Evolutionary conservation across 2,329 filamentous ascomycete species (phyloP).

Genomic region (Penicillium polonicum): DNA sequence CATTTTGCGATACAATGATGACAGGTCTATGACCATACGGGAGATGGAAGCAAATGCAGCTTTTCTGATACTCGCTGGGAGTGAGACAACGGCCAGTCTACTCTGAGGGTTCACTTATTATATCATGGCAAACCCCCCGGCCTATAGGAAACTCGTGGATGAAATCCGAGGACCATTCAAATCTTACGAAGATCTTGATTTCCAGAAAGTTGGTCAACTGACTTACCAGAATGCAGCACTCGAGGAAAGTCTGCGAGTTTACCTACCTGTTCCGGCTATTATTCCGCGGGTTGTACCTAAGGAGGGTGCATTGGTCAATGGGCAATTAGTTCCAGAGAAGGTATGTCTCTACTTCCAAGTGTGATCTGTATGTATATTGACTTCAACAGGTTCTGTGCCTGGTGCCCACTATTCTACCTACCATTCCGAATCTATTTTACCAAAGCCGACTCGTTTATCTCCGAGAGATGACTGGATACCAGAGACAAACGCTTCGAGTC

Average conservation of each 20-base stretch:
- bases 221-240: constrained; percentile 42
- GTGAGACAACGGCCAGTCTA: constrained; percentile 47
- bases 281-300: constrained; percentile 36
- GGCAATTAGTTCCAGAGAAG: constrained; percentile 34
- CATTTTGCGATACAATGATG: constrained; percentile 36
- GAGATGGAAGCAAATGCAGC: constrained; percentile 43
- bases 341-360: constrained; percentile 12
- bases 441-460: constrained; percentile 28
- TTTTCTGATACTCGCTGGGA: constrained; percentile 45
- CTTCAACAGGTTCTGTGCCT: constrained; percentile 10
- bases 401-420: constrained; percentile 16
- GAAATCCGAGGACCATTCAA: constrained; percentile 24
- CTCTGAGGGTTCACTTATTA: constrained; percentile 41
- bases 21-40: constrained; percentile 23
- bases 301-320: constrained; percentile 39
- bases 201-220: constrained; percentile 31
- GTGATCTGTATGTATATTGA: background rate
- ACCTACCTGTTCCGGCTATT: constrained; percentile 42
- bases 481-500: constrained; percentile 18
- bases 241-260: constrained; percentile 44
- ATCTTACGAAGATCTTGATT: constrained; percentile 34
- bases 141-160: constrained; percentile 9
- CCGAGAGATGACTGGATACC: constrained; percentile 30
- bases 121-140: constrained; percentile 30
- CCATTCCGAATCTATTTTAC: constrained; percentile 23